These are phyloP conservation scores for Dendrobium chrysotoxum DNA, from an alignment of 106 monocot species.

Conservation along the genomic window DNA sequence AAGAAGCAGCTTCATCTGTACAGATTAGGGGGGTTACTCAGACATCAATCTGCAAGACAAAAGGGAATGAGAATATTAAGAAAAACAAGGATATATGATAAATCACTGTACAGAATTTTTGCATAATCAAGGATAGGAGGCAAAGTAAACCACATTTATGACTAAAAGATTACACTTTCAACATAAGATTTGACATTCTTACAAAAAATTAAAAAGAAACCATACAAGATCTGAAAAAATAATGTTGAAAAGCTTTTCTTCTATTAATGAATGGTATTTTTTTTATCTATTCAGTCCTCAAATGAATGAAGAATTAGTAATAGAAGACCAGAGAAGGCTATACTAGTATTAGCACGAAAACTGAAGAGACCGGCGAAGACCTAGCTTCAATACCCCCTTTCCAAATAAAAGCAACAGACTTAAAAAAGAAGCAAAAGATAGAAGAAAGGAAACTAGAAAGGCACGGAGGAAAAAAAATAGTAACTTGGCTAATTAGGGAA, in stretches of 20 bases:
- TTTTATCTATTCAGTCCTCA: not conserved
- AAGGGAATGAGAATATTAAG: not conserved
- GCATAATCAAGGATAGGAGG: not conserved
- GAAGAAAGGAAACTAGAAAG: constrained; percentile 3
- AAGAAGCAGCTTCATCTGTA: not conserved
- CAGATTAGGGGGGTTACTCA: not conserved
- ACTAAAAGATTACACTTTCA: not conserved
- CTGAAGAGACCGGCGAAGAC: not conserved
- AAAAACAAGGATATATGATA: not conserved
- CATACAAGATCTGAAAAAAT: not conserved
- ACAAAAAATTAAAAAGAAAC: no score
- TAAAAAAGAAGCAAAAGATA: not conserved
- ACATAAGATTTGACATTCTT: not conserved
- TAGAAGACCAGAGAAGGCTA: not conserved
- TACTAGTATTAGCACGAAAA: not conserved
- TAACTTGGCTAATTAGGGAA: not conserved
- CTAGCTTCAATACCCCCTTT: not conserved
- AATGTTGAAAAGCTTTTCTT: not conserved
- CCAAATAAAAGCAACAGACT: not conserved
- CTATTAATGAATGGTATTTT: not conserved
- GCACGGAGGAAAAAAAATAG: not conserved
- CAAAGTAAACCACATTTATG: not conserved
- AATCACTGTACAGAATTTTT: not conserved
- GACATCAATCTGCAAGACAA: not conserved
- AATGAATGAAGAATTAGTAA: not conserved